A percentile compares a stretch with the other conserved stretches of the same genome.
Evolutionary conservation across 2,329 filamentous ascomycete genomes (phyloP).

Genomic region (Zalaria sp.): DNA sequence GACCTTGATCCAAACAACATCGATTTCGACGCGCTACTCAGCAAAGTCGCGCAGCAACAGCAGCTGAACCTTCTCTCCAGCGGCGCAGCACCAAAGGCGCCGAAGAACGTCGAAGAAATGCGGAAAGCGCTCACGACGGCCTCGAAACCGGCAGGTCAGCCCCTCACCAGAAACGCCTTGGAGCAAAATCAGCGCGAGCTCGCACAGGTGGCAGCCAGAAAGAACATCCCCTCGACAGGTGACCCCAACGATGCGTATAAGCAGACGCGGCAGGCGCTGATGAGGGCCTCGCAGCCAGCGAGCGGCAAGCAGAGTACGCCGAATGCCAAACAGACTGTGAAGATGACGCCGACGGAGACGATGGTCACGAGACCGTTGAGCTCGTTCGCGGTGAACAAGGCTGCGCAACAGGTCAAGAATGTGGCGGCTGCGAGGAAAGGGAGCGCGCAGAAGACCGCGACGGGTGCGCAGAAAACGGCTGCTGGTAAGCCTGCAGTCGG

Average conservation of each 20-base stretch:
- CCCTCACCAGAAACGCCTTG: constrained; percentile 1
- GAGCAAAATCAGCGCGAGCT: constrained; percentile 9
- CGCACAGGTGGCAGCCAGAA: constrained; percentile 4
- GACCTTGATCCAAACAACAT: constrained; percentile 22
- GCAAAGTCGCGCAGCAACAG: constrained; percentile 19
- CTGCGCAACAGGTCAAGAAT: constrained; percentile 12
- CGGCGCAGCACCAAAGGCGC: constrained; percentile 12
- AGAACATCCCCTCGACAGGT: not conserved
- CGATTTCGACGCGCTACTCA: constrained; percentile 20
- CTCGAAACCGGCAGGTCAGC: constrained; percentile 9
- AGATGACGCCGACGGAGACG: constrained; percentile 18
- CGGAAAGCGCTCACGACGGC: constrained; percentile 14
- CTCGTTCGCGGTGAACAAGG: constrained; percentile 19
- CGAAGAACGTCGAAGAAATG: constrained; percentile 16
- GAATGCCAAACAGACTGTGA: constrained; percentile 13
- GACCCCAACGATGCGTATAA: constrained; percentile 5
- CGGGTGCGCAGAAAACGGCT: too few relatives aligned
- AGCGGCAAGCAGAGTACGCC: constrained; percentile 5
- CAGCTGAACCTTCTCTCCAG: constrained; percentile 15
- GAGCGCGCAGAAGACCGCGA: too few relatives aligned
- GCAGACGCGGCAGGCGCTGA: constrained; percentile 10
- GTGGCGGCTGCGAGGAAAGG: constrained; percentile 6
- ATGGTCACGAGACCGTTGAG: constrained; percentile 20
- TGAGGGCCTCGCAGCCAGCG: constrained; percentile 8
- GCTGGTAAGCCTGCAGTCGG: too few relatives aligned